Base-by-base conservation (phyloP, 129 eudicot genomes). In the Saposhnikovia divaricata region DNA sequence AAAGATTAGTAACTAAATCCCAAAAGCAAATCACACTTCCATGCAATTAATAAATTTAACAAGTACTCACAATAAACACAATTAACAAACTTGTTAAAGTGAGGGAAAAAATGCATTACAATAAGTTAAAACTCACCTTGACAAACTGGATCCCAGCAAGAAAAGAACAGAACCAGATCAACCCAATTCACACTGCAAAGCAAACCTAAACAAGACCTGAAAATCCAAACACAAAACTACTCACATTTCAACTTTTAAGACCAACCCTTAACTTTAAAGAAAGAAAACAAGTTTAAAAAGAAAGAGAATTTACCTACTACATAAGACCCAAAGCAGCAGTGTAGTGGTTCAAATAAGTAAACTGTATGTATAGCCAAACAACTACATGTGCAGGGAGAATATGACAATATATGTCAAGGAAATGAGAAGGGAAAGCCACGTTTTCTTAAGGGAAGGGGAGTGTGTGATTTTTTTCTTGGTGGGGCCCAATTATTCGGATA, bases 361-460 rank as follows among this genome's bases (percentile, higher is more conserved):
- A 14, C 45, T 6, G 45, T 43, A 44, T 47, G 53, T 14, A 4
- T 11, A 3, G 57, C 57, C 57, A 50, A 50, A 15, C 6, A 50
- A 50, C 12, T 5, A 43, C 4, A n/a, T 59, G 31, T 57, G 31
- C 31, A 8, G 31, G 1, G 6, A 8, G 68, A 59, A 4, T 5
- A 9, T 59, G 68, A 59, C 28, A 57, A 18, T 40, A 34, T 34
- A 34, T 34, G 37, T 34, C 37, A 34, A 34, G 37, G 1, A 34
- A 51, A 51, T 18, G 63, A n/a, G 10, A 16, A 25, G 21, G 42
- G 78, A 61, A 80, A 78, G 84, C 84, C 86, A 81, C 83, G 86
- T 83, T 77, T 72, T 48, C 77, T 45, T 63, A 38, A 65, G 25
- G 50, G 44, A 1, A 38, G 72, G 18, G 50, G 45, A 2, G 37